Evolutionary conservation across 441 rosid genomes (phyloP).

Genomic region (Adansonia madagascariensis): DNA sequence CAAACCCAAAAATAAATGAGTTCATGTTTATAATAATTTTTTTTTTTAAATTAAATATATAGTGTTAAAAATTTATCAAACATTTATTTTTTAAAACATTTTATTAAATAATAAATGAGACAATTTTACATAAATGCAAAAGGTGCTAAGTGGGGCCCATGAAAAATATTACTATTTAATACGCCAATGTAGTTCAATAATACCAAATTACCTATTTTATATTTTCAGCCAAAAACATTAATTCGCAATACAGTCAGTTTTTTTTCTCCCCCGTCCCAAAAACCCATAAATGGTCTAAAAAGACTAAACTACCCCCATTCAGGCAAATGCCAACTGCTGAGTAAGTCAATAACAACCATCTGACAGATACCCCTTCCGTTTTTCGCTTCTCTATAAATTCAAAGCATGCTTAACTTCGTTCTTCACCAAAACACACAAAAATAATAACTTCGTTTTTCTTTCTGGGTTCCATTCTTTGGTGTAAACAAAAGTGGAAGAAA

Average conservation of each 20-base stretch:
- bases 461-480: not conserved
- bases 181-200: not conserved
- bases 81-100: too few species aligned
- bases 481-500: not conserved
- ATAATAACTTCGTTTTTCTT: not conserved
- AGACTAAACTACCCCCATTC: not conserved
- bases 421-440: slow-evolving; percentile 4
- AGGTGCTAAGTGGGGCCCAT: not conserved
- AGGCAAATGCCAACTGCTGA: not conserved
- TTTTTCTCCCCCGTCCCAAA: too few species aligned
- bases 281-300: too few species aligned
- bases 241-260: not conserved
- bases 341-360: not conserved
- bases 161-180: too few species aligned
- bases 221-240: not conserved
- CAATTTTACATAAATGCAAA: too few species aligned
- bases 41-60: too few species aligned
- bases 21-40: too few species aligned
- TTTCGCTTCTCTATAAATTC: slow-evolving; percentile 43
- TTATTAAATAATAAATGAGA: too few species aligned
- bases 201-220: not conserved
- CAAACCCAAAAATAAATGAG: too few species aligned
- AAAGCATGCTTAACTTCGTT: not conserved
- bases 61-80: too few species aligned
- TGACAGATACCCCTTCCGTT: slow-evolving; percentile 16